Conservation (phyloP, 495 filamentous ascomycete species). For the Daldinia concentrica region DNA sequence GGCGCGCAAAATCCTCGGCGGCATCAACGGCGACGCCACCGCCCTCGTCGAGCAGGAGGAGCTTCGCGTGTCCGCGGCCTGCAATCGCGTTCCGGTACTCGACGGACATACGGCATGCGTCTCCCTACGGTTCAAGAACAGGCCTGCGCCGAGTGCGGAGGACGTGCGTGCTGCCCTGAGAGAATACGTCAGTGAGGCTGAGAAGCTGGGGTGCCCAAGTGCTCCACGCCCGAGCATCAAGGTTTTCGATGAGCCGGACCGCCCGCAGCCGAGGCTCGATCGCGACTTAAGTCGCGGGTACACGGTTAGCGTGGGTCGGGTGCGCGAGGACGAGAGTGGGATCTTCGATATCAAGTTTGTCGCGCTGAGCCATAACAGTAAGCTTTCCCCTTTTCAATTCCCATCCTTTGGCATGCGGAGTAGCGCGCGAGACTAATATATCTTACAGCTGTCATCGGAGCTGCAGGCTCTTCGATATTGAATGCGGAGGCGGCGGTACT, state of each 20-base stretch:
- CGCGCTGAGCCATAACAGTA: conserved; percentile 84
- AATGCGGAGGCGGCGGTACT: conserved; percentile 94
- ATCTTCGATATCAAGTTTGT: conserved; percentile 87
- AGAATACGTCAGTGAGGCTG: conserved; percentile 77
- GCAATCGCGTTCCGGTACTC: conserved; percentile 83
- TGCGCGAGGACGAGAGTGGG: conserved; percentile 76
- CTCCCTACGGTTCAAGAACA: conserved; percentile 74
- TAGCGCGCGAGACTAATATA: conserved; percentile 7
- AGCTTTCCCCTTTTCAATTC: conserved; percentile 44
- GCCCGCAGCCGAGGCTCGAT: conserved; percentile 87
- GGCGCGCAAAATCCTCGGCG: conserved; percentile 84
- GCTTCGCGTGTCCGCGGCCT: conserved; percentile 78
- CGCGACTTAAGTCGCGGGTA: conserved; percentile 78
- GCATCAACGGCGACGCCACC: conserved; percentile 69
- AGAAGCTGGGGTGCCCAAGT: conserved; percentile 77
- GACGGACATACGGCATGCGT: conserved; percentile 89
- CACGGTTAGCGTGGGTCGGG: conserved; percentile 81
- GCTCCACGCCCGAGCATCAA: conserved; percentile 76
- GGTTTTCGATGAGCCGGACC: conserved; percentile 81
- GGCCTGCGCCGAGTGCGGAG: conserved; percentile 64
- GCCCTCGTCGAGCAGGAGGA: conserved; percentile 70
- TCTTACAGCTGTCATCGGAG: conserved; percentile 80
- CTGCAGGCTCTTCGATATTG: conserved; percentile 91
- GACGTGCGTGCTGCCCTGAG: conserved; percentile 74
- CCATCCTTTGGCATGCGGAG: background rate